phyloP scores from a whole-genome alignment of 306 rosid genomes.

The Coriaria nepalensis region DNA sequence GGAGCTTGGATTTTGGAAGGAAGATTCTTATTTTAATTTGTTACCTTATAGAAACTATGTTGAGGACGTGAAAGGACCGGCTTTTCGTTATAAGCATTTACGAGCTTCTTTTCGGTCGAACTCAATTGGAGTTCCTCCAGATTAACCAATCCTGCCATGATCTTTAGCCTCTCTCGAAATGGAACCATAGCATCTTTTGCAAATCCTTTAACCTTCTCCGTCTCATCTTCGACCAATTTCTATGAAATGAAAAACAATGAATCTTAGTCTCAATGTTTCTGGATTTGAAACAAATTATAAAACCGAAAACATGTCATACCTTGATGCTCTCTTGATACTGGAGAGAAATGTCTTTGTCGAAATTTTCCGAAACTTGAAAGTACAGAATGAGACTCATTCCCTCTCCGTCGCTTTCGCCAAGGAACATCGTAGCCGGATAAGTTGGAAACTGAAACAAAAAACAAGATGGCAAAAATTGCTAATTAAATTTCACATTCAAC shows the following conservation, averaged over 20 bases:
- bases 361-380: conserved; percentile 53
- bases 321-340: conserved; percentile 66
- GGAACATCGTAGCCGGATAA: conserved; percentile 89
- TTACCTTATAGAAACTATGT: conserved; percentile 70
- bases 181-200: conserved; percentile 60
- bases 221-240: conserved; percentile 80
- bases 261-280: not conserved
- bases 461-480: not conserved
- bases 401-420: conserved; percentile 82
- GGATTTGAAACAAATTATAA: no score
- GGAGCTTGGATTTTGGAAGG: not conserved
- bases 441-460: conserved; percentile 58
- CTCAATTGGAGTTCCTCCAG: conserved; percentile 78
- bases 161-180: conserved; percentile 81
- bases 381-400: conserved; percentile 81
- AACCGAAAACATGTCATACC: conserved; percentile 24
- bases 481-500: no score
- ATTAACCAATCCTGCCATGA: conserved; percentile 76
- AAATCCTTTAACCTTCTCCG: conserved; percentile 77
- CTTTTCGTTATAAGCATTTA: conserved; percentile 69
- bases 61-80: conserved; percentile 96
- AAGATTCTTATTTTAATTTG: not conserved
- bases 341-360: conserved; percentile 51
- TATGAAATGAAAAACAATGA: conserved; percentile 4
- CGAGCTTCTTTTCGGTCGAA: conserved; percentile 69